Conservation (phyloP, 805 yeast species). For the Torulaspora maleeae region DNA sequence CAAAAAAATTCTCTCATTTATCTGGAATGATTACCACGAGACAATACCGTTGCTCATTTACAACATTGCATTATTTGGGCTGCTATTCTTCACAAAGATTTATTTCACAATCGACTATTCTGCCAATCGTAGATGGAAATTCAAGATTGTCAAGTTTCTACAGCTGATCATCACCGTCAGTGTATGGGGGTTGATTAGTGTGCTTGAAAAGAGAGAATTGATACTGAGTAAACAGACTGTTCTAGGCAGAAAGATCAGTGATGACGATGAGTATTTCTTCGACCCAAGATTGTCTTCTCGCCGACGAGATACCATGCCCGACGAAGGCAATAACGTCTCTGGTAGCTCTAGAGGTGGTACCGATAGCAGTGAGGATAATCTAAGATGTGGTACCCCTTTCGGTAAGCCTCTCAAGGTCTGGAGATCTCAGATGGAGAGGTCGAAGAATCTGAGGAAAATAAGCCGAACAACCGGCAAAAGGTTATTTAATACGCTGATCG, state of each 20-base stretch:
- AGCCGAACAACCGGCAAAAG: constrained; percentile 4
- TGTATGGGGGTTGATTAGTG: constrained; percentile 34
- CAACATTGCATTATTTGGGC: constrained; percentile 17
- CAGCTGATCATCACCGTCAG: constrained; percentile 31
- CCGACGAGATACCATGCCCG: not conserved
- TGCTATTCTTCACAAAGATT: constrained; percentile 20
- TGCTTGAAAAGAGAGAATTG: constrained; percentile 29
- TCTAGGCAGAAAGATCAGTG: constrained; percentile 32
- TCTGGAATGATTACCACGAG: constrained; percentile 30
- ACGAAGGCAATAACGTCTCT: constrained; percentile 1
- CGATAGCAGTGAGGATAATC: not conserved
- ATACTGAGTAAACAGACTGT: constrained; percentile 27
- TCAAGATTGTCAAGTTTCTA: constrained; percentile 20
- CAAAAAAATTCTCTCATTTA: constrained; percentile 8
- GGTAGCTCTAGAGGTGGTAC: not conserved
- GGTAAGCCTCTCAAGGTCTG: constrained; percentile 11
- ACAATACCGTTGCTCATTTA: constrained; percentile 27
- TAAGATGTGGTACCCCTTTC: not conserved
- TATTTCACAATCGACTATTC: constrained; percentile 10
- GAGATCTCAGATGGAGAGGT: constrained; percentile 14
- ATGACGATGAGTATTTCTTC: constrained; percentile 27
- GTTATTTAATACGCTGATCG: constrained; percentile 5
- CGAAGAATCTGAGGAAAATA: constrained; percentile 8
- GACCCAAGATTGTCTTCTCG: constrained; percentile 20
- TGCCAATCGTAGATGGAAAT: constrained; percentile 23